A percentile compares a stretch with the other conserved stretches of the same genome.
Evolutionary conservation across 192 early-diverging fungal species (phyloP).

Genomic region (Backusella macrospora): DNA sequence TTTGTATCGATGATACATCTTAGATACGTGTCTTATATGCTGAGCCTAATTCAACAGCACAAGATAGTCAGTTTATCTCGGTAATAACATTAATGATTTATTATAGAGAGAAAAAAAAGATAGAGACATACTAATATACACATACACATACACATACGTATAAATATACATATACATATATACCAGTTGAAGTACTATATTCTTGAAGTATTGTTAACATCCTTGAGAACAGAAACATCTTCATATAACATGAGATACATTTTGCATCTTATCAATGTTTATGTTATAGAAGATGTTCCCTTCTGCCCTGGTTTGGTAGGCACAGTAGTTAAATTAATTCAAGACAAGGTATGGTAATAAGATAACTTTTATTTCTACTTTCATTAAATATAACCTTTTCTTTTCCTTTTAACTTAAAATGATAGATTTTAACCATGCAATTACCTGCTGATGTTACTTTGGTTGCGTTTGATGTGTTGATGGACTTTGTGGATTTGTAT

Average conservation of each 20-base stretch:
- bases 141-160: neutral
- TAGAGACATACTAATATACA: no score
- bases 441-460: constrained; percentile 61
- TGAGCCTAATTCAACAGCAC: constrained; percentile 19
- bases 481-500: constrained; percentile 63
- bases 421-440: constrained; percentile 60
- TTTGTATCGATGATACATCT: neutral
- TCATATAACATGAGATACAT: constrained; percentile 67
- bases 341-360: constrained; percentile 67
- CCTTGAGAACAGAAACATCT: constrained; percentile 63
- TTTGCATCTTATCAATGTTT: constrained; percentile 70
- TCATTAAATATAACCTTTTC: neutral
- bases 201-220: constrained; percentile 66
- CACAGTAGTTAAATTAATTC: constrained; percentile 68
- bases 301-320: constrained; percentile 73
- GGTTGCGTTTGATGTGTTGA: constrained; percentile 63
- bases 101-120: no score
- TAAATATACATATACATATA: neutral
- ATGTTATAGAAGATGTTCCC: constrained; percentile 74
- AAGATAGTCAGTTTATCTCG: constrained; percentile 27
- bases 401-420: constrained; percentile 5
- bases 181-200: constrained; percentile 67
- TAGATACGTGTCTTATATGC: constrained; percentile 44
- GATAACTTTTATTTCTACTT: neutral
- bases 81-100: constrained; percentile 8